Evolutionary conservation across 2,329 filamentous ascomycete species (phyloP).

Genomic region (Pseudogymnoascus sp.): DNA sequence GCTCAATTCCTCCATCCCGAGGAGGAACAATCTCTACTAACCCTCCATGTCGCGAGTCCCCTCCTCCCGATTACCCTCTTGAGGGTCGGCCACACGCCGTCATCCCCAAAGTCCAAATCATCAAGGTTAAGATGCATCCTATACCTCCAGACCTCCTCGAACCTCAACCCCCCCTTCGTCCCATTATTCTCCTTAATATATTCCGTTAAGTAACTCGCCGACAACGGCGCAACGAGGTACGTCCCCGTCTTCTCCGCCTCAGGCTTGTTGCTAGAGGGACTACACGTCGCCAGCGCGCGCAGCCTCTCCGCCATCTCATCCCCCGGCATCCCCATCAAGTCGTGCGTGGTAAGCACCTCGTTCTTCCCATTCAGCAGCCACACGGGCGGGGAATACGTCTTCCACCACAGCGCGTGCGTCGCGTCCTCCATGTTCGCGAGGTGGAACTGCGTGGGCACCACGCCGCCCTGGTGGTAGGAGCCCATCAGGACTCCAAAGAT

Average conservation of each 20-base stretch:
- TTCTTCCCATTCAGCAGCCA: constrained; percentile 75
- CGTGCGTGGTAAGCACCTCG: constrained; percentile 58
- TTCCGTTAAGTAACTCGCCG: constrained; percentile 59
- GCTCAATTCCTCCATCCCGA: background rate
- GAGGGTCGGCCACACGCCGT: constrained; percentile 66
- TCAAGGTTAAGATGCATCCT: constrained; percentile 65
- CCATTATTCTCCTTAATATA: constrained; percentile 36
- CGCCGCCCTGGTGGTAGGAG: constrained; percentile 72
- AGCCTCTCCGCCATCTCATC: constrained; percentile 51
- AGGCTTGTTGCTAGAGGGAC: constrained; percentile 46
- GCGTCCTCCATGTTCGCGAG: constrained; percentile 59
- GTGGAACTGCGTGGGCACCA: constrained; percentile 67
- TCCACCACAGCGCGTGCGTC: constrained; percentile 72
- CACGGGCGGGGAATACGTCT: constrained; percentile 73
- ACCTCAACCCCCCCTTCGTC: constrained; percentile 49
- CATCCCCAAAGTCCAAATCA: constrained; percentile 70
- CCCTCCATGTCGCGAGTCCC: constrained; percentile 53
- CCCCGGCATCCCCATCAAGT: constrained; percentile 65
- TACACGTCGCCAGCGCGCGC: constrained; percentile 49
- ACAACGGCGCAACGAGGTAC: constrained; percentile 65
- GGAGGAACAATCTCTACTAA: constrained; percentile 36
- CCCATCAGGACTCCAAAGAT: constrained; percentile 65
- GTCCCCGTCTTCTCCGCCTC: constrained; percentile 50
- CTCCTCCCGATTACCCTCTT: constrained; percentile 56
- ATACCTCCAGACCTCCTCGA: constrained; percentile 64